phyloP scores from a whole-genome alignment of 352 stramenopile species.

The Phytophthora fragariaefolia region DNA sequence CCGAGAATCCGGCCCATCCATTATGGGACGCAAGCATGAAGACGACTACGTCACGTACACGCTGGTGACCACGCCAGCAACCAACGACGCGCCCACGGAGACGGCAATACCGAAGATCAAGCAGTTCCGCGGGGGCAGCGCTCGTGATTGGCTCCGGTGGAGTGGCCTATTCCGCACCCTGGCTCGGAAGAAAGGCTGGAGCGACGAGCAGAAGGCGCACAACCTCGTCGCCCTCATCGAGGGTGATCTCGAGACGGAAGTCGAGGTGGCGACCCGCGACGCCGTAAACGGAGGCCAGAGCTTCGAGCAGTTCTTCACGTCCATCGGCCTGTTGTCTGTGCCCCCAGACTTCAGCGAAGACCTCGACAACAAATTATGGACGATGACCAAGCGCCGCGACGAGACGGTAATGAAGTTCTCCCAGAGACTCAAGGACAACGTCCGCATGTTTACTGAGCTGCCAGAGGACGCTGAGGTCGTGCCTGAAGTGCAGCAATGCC shows the following conservation, averaged over 20 bases:
- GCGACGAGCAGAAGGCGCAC: too few species aligned
- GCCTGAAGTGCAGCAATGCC: conserved; percentile 7
- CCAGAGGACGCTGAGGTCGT: conserved; percentile 2
- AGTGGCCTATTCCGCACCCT: too few species aligned
- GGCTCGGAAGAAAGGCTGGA: too few species aligned
- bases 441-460: conserved; percentile 14
- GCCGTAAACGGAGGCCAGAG: background rate
- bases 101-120: too few species aligned
- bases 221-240: too few species aligned
- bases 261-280: too few species aligned
- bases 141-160: too few species aligned
- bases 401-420: conserved; percentile 4
- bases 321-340: background rate
- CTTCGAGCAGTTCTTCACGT: conserved; percentile 9
- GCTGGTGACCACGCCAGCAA: too few species aligned
- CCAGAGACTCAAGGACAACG: background rate
- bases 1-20: conserved; percentile 1
- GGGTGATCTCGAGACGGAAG: too few species aligned
- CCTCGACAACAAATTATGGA: conserved; percentile 6
- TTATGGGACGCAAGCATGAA: background rate
- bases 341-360: conserved; percentile 14
- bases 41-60: too few species aligned
- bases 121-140: too few species aligned
- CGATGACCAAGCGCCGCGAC: conserved; percentile 2
- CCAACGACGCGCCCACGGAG: too few species aligned